Evolutionary conservation across 2,329 filamentous ascomycete genomes (phyloP).

Genomic region (Zopfia rhizophila): DNA sequence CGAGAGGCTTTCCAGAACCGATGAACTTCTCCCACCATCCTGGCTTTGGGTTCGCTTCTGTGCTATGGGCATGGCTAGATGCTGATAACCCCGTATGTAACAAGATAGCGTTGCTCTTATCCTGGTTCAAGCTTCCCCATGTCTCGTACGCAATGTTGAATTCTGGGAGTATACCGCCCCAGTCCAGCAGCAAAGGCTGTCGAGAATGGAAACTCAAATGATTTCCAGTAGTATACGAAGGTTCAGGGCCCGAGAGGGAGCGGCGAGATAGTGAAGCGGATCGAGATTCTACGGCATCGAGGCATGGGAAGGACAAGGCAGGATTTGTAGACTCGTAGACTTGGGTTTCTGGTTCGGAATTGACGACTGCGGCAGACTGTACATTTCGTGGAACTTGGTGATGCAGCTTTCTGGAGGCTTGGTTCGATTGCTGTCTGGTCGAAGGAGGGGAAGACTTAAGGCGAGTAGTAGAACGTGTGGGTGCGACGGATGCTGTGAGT

Average conservation of each 20-base stretch:
- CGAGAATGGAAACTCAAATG: conserved; percentile 80
- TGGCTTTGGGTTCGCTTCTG: conserved; percentile 82
- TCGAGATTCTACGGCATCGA: conserved; percentile 54
- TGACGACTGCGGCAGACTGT: conserved; percentile 31
- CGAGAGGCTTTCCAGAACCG: conserved; percentile 82
- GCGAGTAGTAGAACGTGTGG: not conserved
- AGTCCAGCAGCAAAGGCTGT: conserved; percentile 84
- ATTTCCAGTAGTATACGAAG: conserved; percentile 91
- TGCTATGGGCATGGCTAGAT: conserved; percentile 97
- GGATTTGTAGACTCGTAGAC: conserved; percentile 48
- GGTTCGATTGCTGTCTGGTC: conserved; percentile 32
- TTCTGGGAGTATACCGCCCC: conserved; percentile 89
- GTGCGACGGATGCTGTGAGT: conserved; percentile 16
- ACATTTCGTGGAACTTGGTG: conserved; percentile 38
- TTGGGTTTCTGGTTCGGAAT: conserved; percentile 32
- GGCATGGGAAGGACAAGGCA: conserved; percentile 53
- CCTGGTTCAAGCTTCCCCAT: conserved; percentile 83
- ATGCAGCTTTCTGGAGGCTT: conserved; percentile 40
- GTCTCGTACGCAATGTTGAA: conserved; percentile 94
- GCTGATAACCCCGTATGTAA: conserved; percentile 94
- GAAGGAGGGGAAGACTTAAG: not conserved
- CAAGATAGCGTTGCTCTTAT: conserved; percentile 88
- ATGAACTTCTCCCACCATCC: conserved; percentile 99
- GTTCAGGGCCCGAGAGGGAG: conserved; percentile 81
- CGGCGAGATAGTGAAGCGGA: conserved; percentile 78